Evolutionary conservation across 331 rosid species (phyloP).

Genomic region (Malus hybrid): DNA sequence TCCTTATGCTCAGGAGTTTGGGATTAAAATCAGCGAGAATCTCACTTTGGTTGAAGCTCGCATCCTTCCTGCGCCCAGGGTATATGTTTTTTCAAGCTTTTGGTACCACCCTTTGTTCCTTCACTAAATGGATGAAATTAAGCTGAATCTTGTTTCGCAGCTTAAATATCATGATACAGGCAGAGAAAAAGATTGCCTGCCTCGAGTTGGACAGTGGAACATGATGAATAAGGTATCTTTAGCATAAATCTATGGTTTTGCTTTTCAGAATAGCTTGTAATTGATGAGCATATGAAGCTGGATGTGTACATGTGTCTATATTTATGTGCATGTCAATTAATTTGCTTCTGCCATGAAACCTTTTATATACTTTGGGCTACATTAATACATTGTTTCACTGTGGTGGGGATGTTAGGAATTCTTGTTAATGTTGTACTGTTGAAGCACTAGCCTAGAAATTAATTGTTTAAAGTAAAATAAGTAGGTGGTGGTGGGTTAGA

Average conservation of each 20-base stretch:
- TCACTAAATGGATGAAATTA: neutral
- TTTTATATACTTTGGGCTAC: neutral
- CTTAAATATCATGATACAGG: conserved; percentile 38
- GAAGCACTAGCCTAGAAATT: neutral
- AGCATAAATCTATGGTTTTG: neutral
- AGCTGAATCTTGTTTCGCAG: conserved; percentile 12
- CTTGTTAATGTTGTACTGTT: neutral
- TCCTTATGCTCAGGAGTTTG: conserved; percentile 31
- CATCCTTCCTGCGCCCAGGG: conserved; percentile 33
- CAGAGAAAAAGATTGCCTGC: conserved; percentile 22
- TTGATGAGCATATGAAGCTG: neutral
- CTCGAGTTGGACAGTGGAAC: conserved; percentile 52
- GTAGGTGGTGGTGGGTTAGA: neutral
- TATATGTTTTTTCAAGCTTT: neutral
- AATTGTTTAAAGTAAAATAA: neutral
- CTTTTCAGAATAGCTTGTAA: neutral
- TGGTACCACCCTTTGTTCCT: neutral
- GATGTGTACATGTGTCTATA: neutral
- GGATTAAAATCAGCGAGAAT: conserved; percentile 24
- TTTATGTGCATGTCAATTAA: neutral
- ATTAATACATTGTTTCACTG: neutral
- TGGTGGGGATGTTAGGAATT: neutral
- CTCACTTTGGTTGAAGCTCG: conserved; percentile 32
- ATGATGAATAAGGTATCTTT: conserved; percentile 90
- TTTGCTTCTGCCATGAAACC: neutral